Evolutionary conservation across 805 yeast species (phyloP).

Genomic region (Kodamaea kaohsiungensis): DNA sequence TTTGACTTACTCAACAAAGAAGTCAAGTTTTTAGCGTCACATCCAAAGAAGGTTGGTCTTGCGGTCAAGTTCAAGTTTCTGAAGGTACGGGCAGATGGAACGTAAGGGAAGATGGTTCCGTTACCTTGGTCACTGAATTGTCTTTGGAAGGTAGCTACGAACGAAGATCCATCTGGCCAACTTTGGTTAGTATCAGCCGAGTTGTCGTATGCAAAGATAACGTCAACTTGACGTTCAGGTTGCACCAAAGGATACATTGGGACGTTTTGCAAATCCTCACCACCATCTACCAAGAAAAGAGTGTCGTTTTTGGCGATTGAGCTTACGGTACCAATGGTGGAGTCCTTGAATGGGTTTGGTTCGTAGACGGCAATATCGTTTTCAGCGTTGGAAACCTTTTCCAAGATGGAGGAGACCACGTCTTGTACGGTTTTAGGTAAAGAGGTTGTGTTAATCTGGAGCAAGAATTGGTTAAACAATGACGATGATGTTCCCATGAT

Average conservation of each 20-base stretch:
- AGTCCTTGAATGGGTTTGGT: conserved; percentile 44
- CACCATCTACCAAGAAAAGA: conserved; percentile 73
- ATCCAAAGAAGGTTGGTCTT: conserved; percentile 29
- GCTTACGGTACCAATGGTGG: conserved; percentile 29
- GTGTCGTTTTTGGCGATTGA: conserved; percentile 41
- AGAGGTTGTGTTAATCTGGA: conserved; percentile 19
- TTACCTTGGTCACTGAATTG: conserved; percentile 45
- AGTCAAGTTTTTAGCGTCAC: conserved; percentile 26
- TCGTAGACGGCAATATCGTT: conserved; percentile 24
- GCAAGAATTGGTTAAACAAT: conserved; percentile 25
- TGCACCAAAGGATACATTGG: conserved; percentile 68
- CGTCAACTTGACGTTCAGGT: conserved; percentile 60
- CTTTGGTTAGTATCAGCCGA: conserved; percentile 58
- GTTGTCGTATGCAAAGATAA: conserved; percentile 65
- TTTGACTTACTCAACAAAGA: conserved; percentile 13
- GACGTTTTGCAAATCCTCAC: conserved; percentile 72
- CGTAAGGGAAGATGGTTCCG: conserved; percentile 28
- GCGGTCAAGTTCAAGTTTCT: conserved; percentile 31
- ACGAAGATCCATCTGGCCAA: conserved; percentile 72
- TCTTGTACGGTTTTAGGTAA: conserved; percentile 19
- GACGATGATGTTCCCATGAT: conserved; percentile 28
- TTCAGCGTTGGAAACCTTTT: conserved; percentile 45
- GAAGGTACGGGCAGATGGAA: conserved; percentile 24
- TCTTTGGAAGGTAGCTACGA: conserved; percentile 56
- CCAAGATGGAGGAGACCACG: conserved; percentile 24